Conservation (phyloP, 192 early-diverging fungal genomes). For the Allomyces arbusculus region DNA sequence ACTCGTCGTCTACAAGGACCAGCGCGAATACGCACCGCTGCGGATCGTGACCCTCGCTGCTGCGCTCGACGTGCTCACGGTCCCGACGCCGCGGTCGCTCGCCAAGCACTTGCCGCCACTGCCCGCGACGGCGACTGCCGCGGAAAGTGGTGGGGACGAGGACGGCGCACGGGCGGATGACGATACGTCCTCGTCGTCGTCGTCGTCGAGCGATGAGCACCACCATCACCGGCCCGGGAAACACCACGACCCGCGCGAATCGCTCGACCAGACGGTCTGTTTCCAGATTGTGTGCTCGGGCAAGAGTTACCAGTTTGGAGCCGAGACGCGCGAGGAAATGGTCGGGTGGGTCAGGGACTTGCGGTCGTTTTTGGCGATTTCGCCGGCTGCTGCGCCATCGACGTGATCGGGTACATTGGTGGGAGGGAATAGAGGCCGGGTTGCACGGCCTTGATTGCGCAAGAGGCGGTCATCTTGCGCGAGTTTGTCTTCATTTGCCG, state of each 20-base stretch:
- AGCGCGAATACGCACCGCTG: not conserved
- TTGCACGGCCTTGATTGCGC: too few relatives aligned
- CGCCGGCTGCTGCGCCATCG: not conserved
- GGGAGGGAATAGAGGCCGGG: too few relatives aligned
- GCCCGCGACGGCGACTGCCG: not conserved
- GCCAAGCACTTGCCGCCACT: not conserved
- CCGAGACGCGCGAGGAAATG: not conserved
- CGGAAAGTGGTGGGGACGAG: too few relatives aligned
- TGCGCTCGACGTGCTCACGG: not conserved
- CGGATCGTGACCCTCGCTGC: not conserved
- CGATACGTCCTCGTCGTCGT: not conserved
- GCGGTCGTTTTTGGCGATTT: not conserved
- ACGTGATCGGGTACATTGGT: too few relatives aligned
- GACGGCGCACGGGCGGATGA: too few relatives aligned
- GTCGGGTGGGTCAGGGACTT: not conserved
- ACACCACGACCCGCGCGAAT: not conserved
- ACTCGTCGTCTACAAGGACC: not conserved
- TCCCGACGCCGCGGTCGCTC: not conserved
- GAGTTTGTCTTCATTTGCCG: too few relatives aligned
- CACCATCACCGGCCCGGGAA: too few relatives aligned
- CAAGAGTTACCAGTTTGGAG: not conserved
- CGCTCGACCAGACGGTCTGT: not conserved
- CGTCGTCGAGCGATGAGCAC: not conserved
- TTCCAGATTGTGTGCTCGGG: not conserved
- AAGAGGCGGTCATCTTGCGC: too few relatives aligned